These are phyloP conservation scores for Discostella stelligera DNA, from an alignment of 352 stramenopile genomes.

Conservation along the genomic window DNA sequence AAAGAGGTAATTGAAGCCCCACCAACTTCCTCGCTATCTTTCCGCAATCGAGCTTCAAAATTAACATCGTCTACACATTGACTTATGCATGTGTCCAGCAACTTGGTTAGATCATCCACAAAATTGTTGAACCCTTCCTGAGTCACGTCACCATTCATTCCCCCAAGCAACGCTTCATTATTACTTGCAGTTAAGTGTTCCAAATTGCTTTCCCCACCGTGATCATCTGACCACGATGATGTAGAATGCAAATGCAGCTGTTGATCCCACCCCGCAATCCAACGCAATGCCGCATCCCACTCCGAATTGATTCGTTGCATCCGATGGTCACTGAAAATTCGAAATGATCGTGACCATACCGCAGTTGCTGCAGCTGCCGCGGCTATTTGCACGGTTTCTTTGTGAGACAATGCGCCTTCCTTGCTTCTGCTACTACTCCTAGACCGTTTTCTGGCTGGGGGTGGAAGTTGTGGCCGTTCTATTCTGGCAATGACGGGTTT, in stretches of 20 bases:
- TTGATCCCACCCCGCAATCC: slow-evolving; percentile 56
- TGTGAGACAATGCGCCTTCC: slow-evolving; percentile 8
- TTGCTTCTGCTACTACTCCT: background rate
- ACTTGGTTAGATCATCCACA: slow-evolving; percentile 47
- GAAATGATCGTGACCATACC: slow-evolving; percentile 35
- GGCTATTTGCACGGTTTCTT: slow-evolving; percentile 35
- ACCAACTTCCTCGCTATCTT: slow-evolving; percentile 2
- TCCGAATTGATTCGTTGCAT: slow-evolving; percentile 52
- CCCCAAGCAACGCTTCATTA: slow-evolving; percentile 12
- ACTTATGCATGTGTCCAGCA: slow-evolving; percentile 45
- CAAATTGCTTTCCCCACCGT: background rate
- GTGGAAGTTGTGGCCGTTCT: slow-evolving; percentile 27
- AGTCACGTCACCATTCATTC: slow-evolving; percentile 1
- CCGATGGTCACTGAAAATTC: slow-evolving; percentile 30
- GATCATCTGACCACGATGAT: background rate
- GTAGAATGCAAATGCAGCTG: background rate
- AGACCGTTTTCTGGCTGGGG: slow-evolving; percentile 3
- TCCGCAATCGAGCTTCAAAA: slow-evolving; percentile 28
- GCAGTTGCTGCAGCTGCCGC: slow-evolving; percentile 37
- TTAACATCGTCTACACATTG: slow-evolving; percentile 36
- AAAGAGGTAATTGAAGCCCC: slow-evolving; percentile 6
- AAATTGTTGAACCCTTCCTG: slow-evolving; percentile 40
- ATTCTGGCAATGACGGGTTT: slow-evolving; percentile 39
- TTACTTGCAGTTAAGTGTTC: slow-evolving; percentile 8
- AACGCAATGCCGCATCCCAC: slow-evolving; percentile 51